Evolutionary conservation across 2,329 filamentous ascomycete genomes (phyloP).

Genomic region (Diaporthe velutina): DNA sequence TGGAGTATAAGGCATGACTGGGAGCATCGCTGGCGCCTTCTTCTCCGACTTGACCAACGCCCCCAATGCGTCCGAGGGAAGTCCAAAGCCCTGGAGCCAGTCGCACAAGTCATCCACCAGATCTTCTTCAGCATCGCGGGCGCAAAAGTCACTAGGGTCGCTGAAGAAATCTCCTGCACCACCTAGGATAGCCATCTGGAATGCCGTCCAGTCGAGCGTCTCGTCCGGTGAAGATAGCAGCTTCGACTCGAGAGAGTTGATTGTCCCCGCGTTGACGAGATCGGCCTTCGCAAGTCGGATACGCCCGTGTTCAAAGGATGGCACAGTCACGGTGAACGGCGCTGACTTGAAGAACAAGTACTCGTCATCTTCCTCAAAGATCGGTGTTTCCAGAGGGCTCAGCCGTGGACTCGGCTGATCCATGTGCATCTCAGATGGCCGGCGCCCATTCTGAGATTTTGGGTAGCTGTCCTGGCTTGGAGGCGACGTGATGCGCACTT

Average conservation of each 20-base stretch:
- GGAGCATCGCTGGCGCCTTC: conserved; percentile 1
- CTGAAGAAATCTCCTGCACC: conserved; percentile 65
- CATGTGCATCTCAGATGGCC: conserved; percentile 22
- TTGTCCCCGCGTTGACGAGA: conserved; percentile 43
- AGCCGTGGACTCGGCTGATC: conserved; percentile 41
- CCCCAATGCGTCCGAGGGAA: conserved; percentile 55
- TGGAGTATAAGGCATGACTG: background rate
- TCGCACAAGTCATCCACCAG: conserved; percentile 57
- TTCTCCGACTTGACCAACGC: conserved; percentile 47
- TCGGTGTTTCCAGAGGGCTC: conserved; percentile 24
- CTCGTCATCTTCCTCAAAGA: conserved; percentile 50
- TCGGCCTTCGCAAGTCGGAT: conserved; percentile 65
- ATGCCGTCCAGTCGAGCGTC: conserved; percentile 73
- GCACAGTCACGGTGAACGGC: conserved; percentile 62
- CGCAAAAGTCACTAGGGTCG: conserved; percentile 57
- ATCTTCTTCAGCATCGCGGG: conserved; percentile 43
- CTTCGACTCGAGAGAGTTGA: conserved; percentile 42
- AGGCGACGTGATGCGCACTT: conserved; percentile 49
- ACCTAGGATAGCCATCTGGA: conserved; percentile 74
- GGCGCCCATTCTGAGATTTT: conserved; percentile 12
- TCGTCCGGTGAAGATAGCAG: conserved; percentile 59
- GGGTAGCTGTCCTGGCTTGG: conserved; percentile 36
- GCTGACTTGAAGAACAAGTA: conserved; percentile 63
- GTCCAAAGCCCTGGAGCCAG: conserved; percentile 67
- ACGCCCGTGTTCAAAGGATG: conserved; percentile 66